phyloP scores from a whole-genome alignment of 2,329 filamentous ascomycete genomes.

The Sporothrix brasiliensis region DNA sequence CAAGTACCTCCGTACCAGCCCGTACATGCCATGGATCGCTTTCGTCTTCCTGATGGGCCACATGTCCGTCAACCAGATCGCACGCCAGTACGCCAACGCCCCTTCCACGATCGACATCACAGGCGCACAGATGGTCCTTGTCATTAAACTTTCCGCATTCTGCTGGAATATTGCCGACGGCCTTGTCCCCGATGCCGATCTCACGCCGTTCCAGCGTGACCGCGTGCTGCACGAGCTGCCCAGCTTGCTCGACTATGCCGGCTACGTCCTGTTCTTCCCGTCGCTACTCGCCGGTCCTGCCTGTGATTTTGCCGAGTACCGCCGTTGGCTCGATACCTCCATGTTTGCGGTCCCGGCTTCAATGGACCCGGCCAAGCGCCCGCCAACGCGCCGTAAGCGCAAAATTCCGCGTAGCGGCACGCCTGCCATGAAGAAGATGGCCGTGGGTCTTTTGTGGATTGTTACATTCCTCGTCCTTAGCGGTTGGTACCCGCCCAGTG shows the following conservation, averaged over 20 bases:
- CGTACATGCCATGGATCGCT: conserved; percentile 96
- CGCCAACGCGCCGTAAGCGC: conserved; percentile 83
- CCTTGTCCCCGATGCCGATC: conserved; percentile 71
- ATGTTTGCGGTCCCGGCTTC: conserved; percentile 88
- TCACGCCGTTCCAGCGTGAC: conserved; percentile 86
- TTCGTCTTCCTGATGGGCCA: conserved; percentile 95
- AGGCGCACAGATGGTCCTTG: conserved; percentile 93
- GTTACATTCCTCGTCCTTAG: conserved; percentile 71
- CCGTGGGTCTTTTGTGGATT: conserved; percentile 76
- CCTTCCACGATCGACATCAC: conserved; percentile 80
- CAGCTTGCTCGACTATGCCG: conserved; percentile 75
- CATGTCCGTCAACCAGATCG: conserved; percentile 87
- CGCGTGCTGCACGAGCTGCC: conserved; percentile 77
- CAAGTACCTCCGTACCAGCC: conserved; percentile 73
- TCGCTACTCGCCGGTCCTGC: conserved; percentile 85
- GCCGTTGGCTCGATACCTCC: conserved; percentile 85
- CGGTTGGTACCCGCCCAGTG: conserved; percentile 57
- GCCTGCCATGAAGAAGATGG: conserved; percentile 77
- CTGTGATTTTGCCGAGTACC: conserved; percentile 94
- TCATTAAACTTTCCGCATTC: conserved; percentile 97
- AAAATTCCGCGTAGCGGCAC: conserved; percentile 89
- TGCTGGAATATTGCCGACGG: conserved; percentile 99
- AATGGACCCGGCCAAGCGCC: conserved; percentile 81
- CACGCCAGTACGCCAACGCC: conserved; percentile 71
- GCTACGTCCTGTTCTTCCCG: conserved; percentile 95